These are phyloP conservation scores for Acorus gramineus DNA, from an alignment of 106 monocot species.

Conservation along the genomic window DNA sequence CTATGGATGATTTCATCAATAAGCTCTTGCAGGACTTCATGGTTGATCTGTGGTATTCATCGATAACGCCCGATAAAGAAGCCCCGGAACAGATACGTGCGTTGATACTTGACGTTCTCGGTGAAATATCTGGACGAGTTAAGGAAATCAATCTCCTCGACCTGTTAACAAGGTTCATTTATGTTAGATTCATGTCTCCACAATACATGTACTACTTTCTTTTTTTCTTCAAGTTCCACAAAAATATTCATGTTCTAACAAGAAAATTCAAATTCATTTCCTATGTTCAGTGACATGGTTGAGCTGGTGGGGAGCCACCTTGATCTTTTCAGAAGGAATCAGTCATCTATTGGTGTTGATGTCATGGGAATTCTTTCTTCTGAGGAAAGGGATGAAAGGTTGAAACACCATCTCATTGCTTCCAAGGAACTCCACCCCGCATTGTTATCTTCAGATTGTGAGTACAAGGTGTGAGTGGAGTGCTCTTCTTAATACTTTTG, in stretches of 20 bases:
- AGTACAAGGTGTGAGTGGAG: conserved; percentile 61
- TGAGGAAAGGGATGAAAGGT: conserved; percentile 86
- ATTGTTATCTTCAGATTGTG: conserved; percentile 69
- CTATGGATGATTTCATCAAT: conserved; percentile 65
- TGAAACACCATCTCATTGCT: conserved; percentile 67
- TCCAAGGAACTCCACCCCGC: conserved; percentile 89
- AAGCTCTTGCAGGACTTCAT: conserved; percentile 89
- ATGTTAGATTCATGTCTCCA: conserved; percentile 46
- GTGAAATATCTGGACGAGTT: conserved; percentile 72
- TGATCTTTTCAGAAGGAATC: conserved; percentile 75
- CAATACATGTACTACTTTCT: conserved; percentile 8
- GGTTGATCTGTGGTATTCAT: conserved; percentile 87
- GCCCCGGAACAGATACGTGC: conserved; percentile 73
- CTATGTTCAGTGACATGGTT: conserved; percentile 68
- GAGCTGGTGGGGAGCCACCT: conserved; percentile 80
- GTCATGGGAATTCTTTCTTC: conserved; percentile 80
- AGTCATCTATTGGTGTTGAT: conserved; percentile 68
- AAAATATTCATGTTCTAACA: neutral
- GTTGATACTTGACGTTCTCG: conserved; percentile 80
- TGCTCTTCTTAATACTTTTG: neutral
- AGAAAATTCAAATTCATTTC: conserved; percentile 10
- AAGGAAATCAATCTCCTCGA: conserved; percentile 92
- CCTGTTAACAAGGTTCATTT: conserved; percentile 88
- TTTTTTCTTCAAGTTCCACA: too few species aligned
- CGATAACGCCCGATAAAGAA: conserved; percentile 87